Evolutionary conservation across 1,284 basidiomycete genomes (phyloP).

Genomic region (Trametes hirsuta): DNA sequence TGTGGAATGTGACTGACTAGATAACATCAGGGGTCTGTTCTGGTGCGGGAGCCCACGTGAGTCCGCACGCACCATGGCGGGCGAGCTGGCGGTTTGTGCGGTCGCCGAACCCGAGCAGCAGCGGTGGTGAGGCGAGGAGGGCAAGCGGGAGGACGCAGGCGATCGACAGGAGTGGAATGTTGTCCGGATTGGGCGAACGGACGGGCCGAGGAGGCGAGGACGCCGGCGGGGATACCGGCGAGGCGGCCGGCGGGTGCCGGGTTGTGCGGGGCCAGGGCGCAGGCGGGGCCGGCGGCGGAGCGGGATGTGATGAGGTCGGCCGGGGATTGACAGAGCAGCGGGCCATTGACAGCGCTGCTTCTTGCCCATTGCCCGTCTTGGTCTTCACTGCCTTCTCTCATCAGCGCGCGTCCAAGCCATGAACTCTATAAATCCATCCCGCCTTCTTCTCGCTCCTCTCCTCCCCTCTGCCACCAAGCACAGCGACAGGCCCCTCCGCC

Average conservation of each 20-base stretch:
- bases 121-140: slow-evolving; percentile 5
- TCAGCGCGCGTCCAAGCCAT: slow-evolving; percentile 25
- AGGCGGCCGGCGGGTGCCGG: not conserved
- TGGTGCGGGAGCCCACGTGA: not conserved
- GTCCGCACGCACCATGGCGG: slow-evolving; percentile 21
- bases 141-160: slow-evolving; percentile 1
- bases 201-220: slow-evolving; percentile 11
- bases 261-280: not conserved
- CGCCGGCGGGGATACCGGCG: slow-evolving; percentile 5
- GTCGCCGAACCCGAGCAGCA: not conserved
- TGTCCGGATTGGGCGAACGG: not conserved
- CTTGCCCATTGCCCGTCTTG: slow-evolving; percentile 11
- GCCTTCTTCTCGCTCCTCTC: slow-evolving; percentile 22
- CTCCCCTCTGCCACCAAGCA: slow-evolving; percentile 16
- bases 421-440: slow-evolving; percentile 29
- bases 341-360: slow-evolving; percentile 9
- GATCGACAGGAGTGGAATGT: slow-evolving; percentile 9
- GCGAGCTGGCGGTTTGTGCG: not conserved
- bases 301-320: slow-evolving; percentile 7
- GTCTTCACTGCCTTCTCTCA: slow-evolving; percentile 25
- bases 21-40: slow-evolving; percentile 18
- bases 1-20: slow-evolving; percentile 95
- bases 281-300: not conserved
- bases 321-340: slow-evolving; percentile 7
- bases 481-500: slow-evolving; percentile 13